Percentiles rank a stretch among this genome's conserved stretches.
Conservation (phyloP, 257 asterid genomes). For the Plantago elongata region DNA sequence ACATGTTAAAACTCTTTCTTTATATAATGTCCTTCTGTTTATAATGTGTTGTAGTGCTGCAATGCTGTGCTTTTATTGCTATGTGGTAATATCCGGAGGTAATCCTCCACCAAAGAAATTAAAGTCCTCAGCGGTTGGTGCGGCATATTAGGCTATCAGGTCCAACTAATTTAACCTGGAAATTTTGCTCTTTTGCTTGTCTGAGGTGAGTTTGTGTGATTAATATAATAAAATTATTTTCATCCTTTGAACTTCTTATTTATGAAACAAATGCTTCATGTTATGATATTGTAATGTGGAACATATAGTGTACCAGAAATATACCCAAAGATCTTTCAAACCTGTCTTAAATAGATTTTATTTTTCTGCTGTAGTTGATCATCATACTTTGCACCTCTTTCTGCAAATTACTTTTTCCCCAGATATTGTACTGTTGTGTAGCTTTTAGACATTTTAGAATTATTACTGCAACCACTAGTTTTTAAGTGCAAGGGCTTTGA, state of each 20-base stretch:
- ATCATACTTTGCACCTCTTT: slow-evolving; percentile 1
- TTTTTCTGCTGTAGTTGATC: background rate
- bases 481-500: too few relatives aligned
- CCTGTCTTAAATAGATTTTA: slow-evolving; percentile 10
- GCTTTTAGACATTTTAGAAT: too few relatives aligned
- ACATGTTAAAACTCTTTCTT: slow-evolving; percentile 3
- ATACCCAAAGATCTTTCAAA: slow-evolving; percentile 3
- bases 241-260: background rate
- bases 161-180: background rate
- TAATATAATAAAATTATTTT: background rate
- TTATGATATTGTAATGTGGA: slow-evolving; percentile 1
- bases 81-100: slow-evolving; percentile 75
- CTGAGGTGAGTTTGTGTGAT: slow-evolving; percentile 13
- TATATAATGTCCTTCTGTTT: slow-evolving; percentile 7
- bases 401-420: background rate
- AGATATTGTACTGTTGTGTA: background rate
- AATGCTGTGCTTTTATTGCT: slow-evolving; percentile 78
- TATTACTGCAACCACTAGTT: too few relatives aligned
- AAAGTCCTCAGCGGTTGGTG: slow-evolving; percentile 29
- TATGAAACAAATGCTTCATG: slow-evolving; percentile 3
- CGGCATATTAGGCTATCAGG: slow-evolving; percentile 23
- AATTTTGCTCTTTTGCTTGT: background rate
- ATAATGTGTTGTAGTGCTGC: slow-evolving; percentile 51
- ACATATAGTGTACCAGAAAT: background rate
- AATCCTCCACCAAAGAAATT: slow-evolving; percentile 67